Evolutionary conservation across 2,329 filamentous ascomycete species (phyloP).

Genomic region (Sclerotinia sclerotiorum): DNA sequence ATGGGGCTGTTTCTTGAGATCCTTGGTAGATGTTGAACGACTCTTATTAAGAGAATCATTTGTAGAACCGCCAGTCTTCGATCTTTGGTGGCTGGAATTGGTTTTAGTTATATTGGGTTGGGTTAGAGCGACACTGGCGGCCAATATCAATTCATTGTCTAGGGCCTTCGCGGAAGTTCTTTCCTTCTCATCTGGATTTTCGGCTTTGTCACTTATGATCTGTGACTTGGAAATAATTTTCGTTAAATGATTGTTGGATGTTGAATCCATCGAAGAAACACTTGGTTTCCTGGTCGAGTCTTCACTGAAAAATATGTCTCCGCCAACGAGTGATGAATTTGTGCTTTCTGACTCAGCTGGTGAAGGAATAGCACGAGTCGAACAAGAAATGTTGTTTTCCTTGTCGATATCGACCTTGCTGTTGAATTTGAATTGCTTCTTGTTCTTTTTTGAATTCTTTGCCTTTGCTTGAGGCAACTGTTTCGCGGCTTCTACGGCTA

Average conservation of each 20-base stretch:
- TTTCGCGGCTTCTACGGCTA: not conserved
- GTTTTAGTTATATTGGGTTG: not conserved
- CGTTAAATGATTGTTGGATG: not conserved
- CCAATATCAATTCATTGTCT: not conserved
- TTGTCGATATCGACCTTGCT: constrained; percentile 4
- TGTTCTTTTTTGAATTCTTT: constrained; percentile 17
- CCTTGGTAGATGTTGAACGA: constrained; percentile 5
- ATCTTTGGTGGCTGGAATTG: constrained; percentile 2
- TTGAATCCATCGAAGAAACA: constrained; percentile 2
- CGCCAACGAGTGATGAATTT: constrained; percentile 4
- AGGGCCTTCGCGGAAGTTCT: not conserved
- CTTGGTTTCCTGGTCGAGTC: constrained; percentile 26
- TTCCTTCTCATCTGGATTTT: not conserved
- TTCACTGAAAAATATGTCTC: constrained; percentile 25
- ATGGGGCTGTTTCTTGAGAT: constrained; percentile 16
- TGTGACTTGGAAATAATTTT: not conserved
- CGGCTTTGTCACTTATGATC: not conserved
- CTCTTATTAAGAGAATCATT: constrained; percentile 2
- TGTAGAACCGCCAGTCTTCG: not conserved
- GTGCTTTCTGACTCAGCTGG: constrained; percentile 5
- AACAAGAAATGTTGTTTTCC: not conserved
- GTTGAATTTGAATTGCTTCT: constrained; percentile 19
- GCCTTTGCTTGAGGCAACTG: constrained; percentile 3
- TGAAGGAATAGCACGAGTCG: not conserved
- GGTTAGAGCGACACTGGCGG: not conserved